These are phyloP conservation scores for Cordyceps sp. DNA, from an alignment of 2,329 filamentous ascomycete species.

Conservation along the genomic window DNA sequence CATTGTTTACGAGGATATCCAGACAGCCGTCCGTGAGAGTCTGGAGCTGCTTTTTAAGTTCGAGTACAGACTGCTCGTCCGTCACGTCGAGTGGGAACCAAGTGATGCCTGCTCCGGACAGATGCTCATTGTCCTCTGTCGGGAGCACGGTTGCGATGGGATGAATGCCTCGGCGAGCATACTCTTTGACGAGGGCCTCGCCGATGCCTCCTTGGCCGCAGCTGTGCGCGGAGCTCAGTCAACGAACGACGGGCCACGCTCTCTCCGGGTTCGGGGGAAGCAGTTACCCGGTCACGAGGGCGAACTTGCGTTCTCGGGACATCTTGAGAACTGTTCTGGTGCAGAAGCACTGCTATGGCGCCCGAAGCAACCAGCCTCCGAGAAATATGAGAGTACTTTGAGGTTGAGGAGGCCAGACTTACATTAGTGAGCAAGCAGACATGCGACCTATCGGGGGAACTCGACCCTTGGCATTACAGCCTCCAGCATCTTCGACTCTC, in stretches of 20 bases:
- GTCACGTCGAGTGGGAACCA: conserved; percentile 16
- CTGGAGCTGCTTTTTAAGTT: conserved; percentile 4
- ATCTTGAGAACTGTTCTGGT: too few relatives aligned
- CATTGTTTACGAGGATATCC: not conserved
- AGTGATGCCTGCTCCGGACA: conserved; percentile 7
- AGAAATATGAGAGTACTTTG: too few relatives aligned
- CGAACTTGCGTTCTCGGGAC: not conserved
- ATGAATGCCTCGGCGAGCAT: conserved; percentile 8
- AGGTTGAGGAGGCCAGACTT: too few relatives aligned
- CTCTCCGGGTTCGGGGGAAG: not conserved
- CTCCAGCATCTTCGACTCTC: too few relatives aligned
- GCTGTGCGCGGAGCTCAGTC: not conserved
- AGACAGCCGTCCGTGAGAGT: conserved; percentile 4
- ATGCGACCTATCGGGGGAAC: too few relatives aligned
- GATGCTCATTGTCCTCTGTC: conserved; percentile 8
- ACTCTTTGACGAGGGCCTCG: conserved; percentile 7
- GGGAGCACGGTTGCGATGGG: conserved; percentile 16
- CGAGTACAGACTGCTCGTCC: conserved; percentile 8
- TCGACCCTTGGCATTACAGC: too few relatives aligned
- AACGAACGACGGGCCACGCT: too few relatives aligned
- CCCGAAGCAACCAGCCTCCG: too few relatives aligned
- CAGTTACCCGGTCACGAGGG: not conserved
- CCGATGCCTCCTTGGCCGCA: conserved; percentile 9
- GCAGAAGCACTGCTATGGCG: too few relatives aligned
- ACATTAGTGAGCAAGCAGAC: too few relatives aligned